These are phyloP conservation scores for Lactifluus echinatus DNA, from an alignment of 768 basidiomycete species.

Conservation along the genomic window DNA sequence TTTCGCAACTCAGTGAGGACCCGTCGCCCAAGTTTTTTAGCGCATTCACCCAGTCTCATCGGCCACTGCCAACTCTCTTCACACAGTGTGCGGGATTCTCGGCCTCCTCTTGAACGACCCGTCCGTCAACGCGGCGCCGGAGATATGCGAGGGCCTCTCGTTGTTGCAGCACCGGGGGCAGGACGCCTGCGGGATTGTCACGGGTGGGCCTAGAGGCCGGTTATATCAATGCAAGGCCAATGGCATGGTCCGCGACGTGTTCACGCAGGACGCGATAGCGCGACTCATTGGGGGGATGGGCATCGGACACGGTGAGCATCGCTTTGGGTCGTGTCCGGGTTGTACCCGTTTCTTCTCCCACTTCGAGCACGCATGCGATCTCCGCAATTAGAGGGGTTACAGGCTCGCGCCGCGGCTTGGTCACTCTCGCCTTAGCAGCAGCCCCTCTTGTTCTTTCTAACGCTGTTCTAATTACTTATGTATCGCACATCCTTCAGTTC, in stretches of 20 bases:
- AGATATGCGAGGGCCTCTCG: conserved; percentile 93
- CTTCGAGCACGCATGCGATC: neutral
- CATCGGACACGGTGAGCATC: conserved; percentile 81
- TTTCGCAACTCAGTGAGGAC: neutral
- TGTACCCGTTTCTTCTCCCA: neutral
- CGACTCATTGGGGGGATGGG: conserved; percentile 92
- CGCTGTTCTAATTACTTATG: neutral
- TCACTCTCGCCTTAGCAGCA: neutral
- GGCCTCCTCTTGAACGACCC: conserved; percentile 81
- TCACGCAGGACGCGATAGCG: conserved; percentile 70
- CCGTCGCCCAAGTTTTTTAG: neutral
- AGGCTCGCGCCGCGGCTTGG: neutral
- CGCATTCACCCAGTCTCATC: neutral
- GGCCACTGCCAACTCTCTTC: conserved; percentile 9
- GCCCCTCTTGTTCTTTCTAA: neutral
- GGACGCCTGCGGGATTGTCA: conserved; percentile 96
- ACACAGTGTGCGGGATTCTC: conserved; percentile 86
- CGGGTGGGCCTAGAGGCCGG: conserved; percentile 89
- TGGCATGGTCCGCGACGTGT: conserved; percentile 97
- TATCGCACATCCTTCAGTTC: conserved; percentile 42
- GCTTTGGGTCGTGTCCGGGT: neutral
- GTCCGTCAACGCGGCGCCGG: conserved; percentile 62
- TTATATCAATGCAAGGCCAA: conserved; percentile 99
- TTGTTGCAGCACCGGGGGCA: conserved; percentile 95
- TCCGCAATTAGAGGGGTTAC: neutral